Percentiles rank a stretch among this genome's conserved stretches.
Conservation (phyloP, 164 flowering plant genomes). For the Akebia trifoliata region DNA sequence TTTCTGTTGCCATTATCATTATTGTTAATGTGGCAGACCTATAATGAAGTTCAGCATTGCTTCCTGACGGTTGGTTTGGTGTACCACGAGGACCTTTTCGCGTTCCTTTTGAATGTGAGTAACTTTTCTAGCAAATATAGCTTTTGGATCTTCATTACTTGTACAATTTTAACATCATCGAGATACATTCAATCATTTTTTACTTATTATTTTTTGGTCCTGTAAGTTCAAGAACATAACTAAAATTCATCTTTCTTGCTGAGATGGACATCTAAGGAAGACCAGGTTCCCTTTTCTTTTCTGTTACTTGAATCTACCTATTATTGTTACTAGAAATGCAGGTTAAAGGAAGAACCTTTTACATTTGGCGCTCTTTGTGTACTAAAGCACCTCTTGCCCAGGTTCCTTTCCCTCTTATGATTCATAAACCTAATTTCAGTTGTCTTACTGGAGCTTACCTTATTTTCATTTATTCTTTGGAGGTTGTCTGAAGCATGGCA, state of each 20-base stretch:
- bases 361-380: conserved; percentile 90
- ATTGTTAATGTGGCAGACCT: conserved; percentile 53
- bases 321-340: conserved; percentile 60
- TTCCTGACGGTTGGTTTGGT: conserved; percentile 82
- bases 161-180: conserved; percentile 37
- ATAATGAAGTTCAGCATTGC: conserved; percentile 94
- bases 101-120: conserved; percentile 86
- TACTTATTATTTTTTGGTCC: not conserved
- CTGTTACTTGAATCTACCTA: not conserved
- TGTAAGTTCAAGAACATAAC: not conserved
- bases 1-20: conserved; percentile 6
- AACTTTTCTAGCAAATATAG: not conserved
- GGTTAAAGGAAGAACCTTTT: conserved; percentile 70
- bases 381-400: conserved; percentile 89
- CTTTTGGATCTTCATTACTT: not conserved
- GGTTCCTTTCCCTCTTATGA: conserved; percentile 38
- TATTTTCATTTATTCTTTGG: conserved; percentile 20
- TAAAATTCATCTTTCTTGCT: not conserved
- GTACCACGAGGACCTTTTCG: conserved; percentile 84
- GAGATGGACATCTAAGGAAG: not conserved
- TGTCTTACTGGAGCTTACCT: conserved; percentile 10
- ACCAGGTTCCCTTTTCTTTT: not conserved
- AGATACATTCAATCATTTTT: not conserved
- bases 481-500: conserved; percentile 97
- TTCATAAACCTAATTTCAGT: not conserved